A percentile compares a stretch with the other conserved stretches of the same genome.
Conservation (phyloP, 1,284 basidiomycete species). For the Rugosomyces carneus region DNA sequence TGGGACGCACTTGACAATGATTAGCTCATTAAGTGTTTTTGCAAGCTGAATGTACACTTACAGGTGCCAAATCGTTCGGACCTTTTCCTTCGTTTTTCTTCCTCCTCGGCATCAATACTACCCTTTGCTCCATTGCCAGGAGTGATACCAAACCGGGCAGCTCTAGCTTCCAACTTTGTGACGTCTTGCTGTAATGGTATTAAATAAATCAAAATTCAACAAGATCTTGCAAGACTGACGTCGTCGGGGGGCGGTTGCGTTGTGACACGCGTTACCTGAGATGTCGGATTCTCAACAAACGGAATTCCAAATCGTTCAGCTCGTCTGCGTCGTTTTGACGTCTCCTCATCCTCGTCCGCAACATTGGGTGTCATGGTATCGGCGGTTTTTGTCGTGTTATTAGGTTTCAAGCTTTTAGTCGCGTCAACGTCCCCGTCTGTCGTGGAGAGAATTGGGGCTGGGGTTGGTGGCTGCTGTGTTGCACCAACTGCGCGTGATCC, state of each 20-base stretch:
- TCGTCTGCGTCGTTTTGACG: conserved; percentile 55
- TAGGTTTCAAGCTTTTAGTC: no score
- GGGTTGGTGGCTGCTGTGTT: neutral
- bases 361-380: no score
- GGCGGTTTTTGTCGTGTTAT: neutral
- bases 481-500: neutral
- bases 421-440: no score
- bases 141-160: conserved; percentile 45
- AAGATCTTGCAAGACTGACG: neutral
- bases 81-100: conserved; percentile 51
- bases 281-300: conserved; percentile 38
- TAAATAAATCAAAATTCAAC: conserved; percentile 1
- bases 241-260: neutral
- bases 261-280: conserved; percentile 15
- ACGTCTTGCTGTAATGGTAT: conserved; percentile 31
- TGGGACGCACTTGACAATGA: neutral
- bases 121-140: conserved; percentile 26
- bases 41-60: neutral
- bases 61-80: conserved; percentile 51
- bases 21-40: no score
- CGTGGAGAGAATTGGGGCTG: neutral
- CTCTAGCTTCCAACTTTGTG: conserved; percentile 43
- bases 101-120: conserved; percentile 49
- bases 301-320: conserved; percentile 68
- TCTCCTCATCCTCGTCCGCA: conserved; percentile 30